A percentile compares a stretch with the other conserved stretches of the same genome.
Evolutionary conservation across 1,284 basidiomycete species (phyloP).

Genomic region (Taiwanofungus camphoratus): DNA sequence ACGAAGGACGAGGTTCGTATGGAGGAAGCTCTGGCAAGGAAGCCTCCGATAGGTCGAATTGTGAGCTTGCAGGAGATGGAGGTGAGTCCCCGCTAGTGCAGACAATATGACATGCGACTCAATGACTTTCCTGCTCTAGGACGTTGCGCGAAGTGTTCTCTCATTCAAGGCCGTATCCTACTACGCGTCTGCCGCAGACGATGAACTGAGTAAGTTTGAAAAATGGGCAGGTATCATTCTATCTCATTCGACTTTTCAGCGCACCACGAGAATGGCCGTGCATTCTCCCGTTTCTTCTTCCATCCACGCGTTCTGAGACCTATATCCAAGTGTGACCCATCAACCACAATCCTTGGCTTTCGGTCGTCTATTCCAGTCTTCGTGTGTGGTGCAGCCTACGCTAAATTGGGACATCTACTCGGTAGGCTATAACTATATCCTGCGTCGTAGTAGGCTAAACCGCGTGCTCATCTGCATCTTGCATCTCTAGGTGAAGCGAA

Average conservation of each 20-base stretch:
- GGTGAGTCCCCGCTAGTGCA: slow-evolving; percentile 31
- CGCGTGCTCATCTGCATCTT: not conserved
- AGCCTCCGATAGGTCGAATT: slow-evolving; percentile 62
- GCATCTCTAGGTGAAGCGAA: slow-evolving; percentile 68
- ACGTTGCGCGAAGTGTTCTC: slow-evolving; percentile 57
- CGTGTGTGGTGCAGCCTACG: slow-evolving; percentile 82
- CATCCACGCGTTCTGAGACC: slow-evolving; percentile 73
- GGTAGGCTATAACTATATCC: slow-evolving; percentile 31
- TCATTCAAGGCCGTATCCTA: slow-evolving; percentile 75
- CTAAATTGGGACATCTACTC: slow-evolving; percentile 84
- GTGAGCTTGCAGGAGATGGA: slow-evolving; percentile 76
- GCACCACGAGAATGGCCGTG: slow-evolving; percentile 58
- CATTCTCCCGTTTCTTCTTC: slow-evolving; percentile 81
- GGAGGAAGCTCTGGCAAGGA: slow-evolving; percentile 52
- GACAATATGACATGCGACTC: not conserved
- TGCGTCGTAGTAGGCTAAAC: not conserved
- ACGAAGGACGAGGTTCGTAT: slow-evolving; percentile 71
- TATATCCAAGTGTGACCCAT: slow-evolving; percentile 66
- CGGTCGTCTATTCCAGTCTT: slow-evolving; percentile 77
- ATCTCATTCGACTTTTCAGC: slow-evolving; percentile 32
- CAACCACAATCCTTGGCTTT: slow-evolving; percentile 73
- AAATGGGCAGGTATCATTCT: not conserved
- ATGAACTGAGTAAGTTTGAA: slow-evolving; percentile 62
- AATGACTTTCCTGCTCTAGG: slow-evolving; percentile 22
- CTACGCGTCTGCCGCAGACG: slow-evolving; percentile 79